Base-by-base conservation (phyloP, 805 yeast species). In the Pichia heedii region DNA sequence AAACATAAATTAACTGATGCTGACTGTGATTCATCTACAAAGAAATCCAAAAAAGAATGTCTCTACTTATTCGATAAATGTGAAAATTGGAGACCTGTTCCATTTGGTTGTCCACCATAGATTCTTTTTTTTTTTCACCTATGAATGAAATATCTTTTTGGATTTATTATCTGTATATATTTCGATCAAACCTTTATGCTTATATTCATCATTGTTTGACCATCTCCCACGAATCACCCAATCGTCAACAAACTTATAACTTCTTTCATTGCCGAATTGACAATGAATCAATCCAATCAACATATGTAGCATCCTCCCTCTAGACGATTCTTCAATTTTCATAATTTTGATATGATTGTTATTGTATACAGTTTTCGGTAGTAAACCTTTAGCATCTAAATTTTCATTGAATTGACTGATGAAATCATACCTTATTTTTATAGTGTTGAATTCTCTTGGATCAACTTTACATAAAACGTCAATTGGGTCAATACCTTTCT, bases 1-100 rank as follows among this genome's bases (percentile, higher is more conserved):
- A 44, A 29, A 22, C 43, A 43, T 44, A 40, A 34, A n/a, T n/a
- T 43, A 3, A 41, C 40, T 2, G 47, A 41, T 11, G 20, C 21
- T 5, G 34, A 39, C 24, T 2, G 15, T 1, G 36, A 29, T 13
- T 10, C 36, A 41, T 27, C 37, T n/a, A 39, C 46, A 19, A 24
- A 34, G 13, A 22, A 16, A 16, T 12, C 10, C 18, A 32, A 32
- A 10, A 19, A 16, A 32, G 15, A 15, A 2, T 9, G 16, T 9
- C 20, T 29, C n/a, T 18, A 33, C 15, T 40, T 46, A 5, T 68
- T 71, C 51, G 68, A 64, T 36, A 45, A 45, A 15, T 60, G 61
- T 37, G 43, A 57, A 0, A 50, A 65, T 30, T 79, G 83, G 82
- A 54, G 55, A 20, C 75, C 81, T 0, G 68, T 60, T 43, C 81